A percentile compares a stretch with the other conserved stretches of the same genome.
Conservation (phyloP, 768 basidiomycete species). For the Pleurotus sapidus region DNA sequence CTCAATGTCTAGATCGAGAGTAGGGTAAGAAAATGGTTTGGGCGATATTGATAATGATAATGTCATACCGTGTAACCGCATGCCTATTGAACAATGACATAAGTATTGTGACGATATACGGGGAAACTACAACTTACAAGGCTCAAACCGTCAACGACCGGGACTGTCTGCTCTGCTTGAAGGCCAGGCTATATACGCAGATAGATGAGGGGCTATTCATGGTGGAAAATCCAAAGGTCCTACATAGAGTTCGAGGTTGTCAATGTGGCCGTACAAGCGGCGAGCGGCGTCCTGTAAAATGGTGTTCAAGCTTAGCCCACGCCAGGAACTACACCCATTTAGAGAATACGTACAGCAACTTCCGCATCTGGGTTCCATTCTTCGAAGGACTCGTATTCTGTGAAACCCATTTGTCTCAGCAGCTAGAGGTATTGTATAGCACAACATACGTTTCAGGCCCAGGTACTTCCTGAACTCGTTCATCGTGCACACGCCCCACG, state of each 20-base stretch:
- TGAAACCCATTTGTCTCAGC: background rate
- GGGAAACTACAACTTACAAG: too few relatives aligned
- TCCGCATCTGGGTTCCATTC: constrained; percentile 51
- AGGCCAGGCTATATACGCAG: constrained; percentile 19
- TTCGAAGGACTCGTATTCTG: constrained; percentile 44
- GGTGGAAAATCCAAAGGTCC: background rate
- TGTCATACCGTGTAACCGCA: constrained; percentile 66
- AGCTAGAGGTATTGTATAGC: background rate
- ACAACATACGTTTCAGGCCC: constrained; percentile 37
- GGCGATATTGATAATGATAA: too few relatives aligned
- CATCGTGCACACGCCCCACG: constrained; percentile 56
- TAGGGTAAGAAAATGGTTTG: background rate
- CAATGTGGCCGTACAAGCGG: constrained; percentile 30
- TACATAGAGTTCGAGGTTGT: constrained; percentile 36
- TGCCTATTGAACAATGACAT: constrained; percentile 33
- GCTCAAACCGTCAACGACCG: constrained; percentile 40
- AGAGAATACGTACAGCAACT: constrained; percentile 33
- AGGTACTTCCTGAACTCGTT: constrained; percentile 55
- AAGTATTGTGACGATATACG: too few relatives aligned
- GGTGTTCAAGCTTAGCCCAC: constrained; percentile 25
- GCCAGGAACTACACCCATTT: too few relatives aligned
- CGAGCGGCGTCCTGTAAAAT: constrained; percentile 24
- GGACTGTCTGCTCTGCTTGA: constrained; percentile 53
- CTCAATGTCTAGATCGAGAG: constrained; percentile 14
- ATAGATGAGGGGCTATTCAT: too few relatives aligned